Evolutionary conservation across 805 yeast species (phyloP).

Genomic region (Priceomyces haplophilus): DNA sequence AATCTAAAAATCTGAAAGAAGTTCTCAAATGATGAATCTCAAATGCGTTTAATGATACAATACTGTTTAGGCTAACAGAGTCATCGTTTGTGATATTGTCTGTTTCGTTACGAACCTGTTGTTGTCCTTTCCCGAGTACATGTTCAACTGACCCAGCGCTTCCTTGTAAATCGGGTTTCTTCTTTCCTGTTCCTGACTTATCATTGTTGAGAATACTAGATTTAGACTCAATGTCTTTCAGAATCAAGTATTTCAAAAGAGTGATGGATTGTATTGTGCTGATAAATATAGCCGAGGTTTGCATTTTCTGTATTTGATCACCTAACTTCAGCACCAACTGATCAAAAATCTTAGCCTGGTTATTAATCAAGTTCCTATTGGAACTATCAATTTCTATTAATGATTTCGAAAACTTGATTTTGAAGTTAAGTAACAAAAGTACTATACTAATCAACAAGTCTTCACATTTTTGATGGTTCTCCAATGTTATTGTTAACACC

Average conservation of each 20-base stretch:
- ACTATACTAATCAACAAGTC: conserved; percentile 29
- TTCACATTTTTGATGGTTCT: conserved; percentile 22
- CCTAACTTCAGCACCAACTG: conserved; percentile 21
- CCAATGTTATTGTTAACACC: conserved; percentile 8
- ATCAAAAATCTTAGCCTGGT: conserved; percentile 32
- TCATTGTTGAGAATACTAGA: not conserved
- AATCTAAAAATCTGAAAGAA: conserved; percentile 21
- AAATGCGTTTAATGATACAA: conserved; percentile 15
- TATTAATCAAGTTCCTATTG: conserved; percentile 19
- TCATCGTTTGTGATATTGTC: conserved; percentile 2
- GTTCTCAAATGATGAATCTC: conserved; percentile 23
- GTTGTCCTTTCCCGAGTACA: not conserved
- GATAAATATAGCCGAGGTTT: conserved; percentile 20
- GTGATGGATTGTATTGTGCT: conserved; percentile 30
- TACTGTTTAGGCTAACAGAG: not conserved
- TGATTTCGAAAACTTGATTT: conserved; percentile 14
- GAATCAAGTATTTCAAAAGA: conserved; percentile 27
- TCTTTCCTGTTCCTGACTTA: not conserved
- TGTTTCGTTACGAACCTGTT: not conserved
- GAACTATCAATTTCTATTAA: conserved; percentile 10
- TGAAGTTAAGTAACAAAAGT: conserved; percentile 23
- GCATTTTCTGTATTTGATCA: conserved; percentile 6
- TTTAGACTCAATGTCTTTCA: conserved; percentile 14
- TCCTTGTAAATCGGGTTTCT: not conserved
- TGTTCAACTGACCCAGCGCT: no score